Percentiles rank a stretch among this genome's conserved stretches.
Conservation (phyloP, 805 yeast species). For the Nakazawaea wyomingensis region DNA sequence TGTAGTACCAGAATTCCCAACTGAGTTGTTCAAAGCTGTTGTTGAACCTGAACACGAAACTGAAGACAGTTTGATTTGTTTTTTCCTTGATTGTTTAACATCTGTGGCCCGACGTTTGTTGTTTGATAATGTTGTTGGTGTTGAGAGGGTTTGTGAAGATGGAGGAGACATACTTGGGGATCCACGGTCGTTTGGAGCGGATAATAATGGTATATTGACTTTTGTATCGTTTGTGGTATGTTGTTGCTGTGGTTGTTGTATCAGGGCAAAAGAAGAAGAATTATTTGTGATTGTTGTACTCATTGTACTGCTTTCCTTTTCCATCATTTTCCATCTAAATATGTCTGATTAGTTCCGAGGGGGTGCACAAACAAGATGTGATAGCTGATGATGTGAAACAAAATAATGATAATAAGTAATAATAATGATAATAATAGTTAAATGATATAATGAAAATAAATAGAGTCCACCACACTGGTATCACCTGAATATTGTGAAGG, state of each 20-base stretch:
- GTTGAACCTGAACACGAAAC: not conserved
- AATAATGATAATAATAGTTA: not conserved
- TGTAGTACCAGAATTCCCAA: too few relatives aligned
- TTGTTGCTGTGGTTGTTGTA: not conserved
- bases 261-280: too few relatives aligned
- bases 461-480: not conserved
- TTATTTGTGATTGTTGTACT: not conserved
- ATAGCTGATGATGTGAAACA: too few relatives aligned
- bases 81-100: not conserved
- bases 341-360: too few relatives aligned
- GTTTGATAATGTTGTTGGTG: not conserved
- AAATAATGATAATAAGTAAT: too few relatives aligned
- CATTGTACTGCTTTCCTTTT: not conserved
- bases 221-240: not conserved
- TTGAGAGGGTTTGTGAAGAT: not conserved
- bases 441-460: not conserved
- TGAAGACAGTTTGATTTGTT: conserved; percentile 3
- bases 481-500: not conserved
- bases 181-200: not conserved
- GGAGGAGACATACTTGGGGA: not conserved
- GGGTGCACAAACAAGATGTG: too few relatives aligned
- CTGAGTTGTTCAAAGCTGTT: too few relatives aligned
- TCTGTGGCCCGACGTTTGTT: conserved; percentile 1
- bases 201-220: not conserved
- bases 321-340: not conserved